A percentile compares a stretch with the other conserved stretches of the same genome.
phyloP scores from a whole-genome alignment of 2,329 filamentous ascomycete species.

The Sphaerostilbella broomeana region DNA sequence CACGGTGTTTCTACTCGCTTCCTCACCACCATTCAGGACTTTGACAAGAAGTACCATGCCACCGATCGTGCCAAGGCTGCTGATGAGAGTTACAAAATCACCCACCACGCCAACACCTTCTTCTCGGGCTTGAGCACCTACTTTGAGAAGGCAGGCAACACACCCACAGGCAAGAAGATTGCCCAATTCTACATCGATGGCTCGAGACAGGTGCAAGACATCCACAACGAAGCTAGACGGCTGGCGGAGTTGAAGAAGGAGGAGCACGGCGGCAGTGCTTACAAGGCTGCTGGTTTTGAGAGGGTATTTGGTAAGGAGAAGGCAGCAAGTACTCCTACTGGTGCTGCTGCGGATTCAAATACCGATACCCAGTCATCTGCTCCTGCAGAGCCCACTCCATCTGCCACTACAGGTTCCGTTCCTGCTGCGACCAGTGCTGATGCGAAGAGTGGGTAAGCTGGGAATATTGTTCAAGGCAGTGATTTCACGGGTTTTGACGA shows the following conservation, averaged over 20 bases:
- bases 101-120: conserved; percentile 60
- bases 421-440: neutral
- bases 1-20: conserved; percentile 82
- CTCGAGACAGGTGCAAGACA: conserved; percentile 85
- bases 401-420: conserved; percentile 2
- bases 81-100: conserved; percentile 79
- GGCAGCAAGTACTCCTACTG: conserved; percentile 17
- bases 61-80: conserved; percentile 77
- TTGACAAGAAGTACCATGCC: conserved; percentile 83
- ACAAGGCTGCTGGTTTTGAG: conserved; percentile 53
- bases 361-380: too few relatives aligned
- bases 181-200: conserved; percentile 81
- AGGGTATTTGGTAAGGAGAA: conserved; percentile 50
- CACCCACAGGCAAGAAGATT: conserved; percentile 81
- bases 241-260: conserved; percentile 81
- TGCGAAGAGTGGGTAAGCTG: conserved; percentile 5
- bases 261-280: conserved; percentile 51
- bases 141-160: conserved; percentile 87
- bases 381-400: conserved; percentile 10
- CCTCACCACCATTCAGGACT: conserved; percentile 64
- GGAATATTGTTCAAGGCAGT: neutral
- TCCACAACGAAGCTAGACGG: conserved; percentile 83
- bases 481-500: neutral
- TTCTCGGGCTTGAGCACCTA: conserved; percentile 69
- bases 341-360: too few relatives aligned